phyloP scores from a whole-genome alignment of 495 filamentous ascomycete genomes.

The Neurospora sp. region DNA sequence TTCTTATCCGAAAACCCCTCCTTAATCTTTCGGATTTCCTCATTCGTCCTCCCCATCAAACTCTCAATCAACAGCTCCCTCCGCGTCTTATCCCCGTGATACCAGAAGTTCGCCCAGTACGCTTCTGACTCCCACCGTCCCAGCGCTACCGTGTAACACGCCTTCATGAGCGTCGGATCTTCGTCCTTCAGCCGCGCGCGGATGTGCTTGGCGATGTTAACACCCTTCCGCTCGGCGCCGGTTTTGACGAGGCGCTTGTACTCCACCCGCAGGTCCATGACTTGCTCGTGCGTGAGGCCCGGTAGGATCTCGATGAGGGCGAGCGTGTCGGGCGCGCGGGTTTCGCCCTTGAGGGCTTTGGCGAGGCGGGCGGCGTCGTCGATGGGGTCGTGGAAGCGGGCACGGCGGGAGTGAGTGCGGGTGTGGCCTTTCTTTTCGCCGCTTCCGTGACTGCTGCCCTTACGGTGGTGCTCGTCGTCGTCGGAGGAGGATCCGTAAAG shows the following conservation, averaged over 20 bases:
- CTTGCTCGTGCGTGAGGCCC: constrained; percentile 70
- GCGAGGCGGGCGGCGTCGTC: constrained; percentile 68
- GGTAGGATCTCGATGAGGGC: constrained; percentile 78
- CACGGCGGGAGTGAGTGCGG: constrained; percentile 36
- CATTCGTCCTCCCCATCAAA: constrained; percentile 78
- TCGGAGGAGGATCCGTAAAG: constrained; percentile 18
- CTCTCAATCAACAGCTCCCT: constrained; percentile 87
- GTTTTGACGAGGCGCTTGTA: constrained; percentile 84
- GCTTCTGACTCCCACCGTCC: constrained; percentile 89
- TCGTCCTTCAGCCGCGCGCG: constrained; percentile 64
- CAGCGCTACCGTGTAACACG: constrained; percentile 79
- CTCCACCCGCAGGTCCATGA: constrained; percentile 70
- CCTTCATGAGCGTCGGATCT: constrained; percentile 64
- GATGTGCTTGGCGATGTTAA: constrained; percentile 95
- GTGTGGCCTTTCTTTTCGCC: constrained; percentile 21
- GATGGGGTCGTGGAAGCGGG: constrained; percentile 64
- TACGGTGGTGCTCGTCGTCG: constrained; percentile 22
- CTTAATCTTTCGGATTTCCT: constrained; percentile 84
- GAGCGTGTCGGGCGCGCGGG: constrained; percentile 53
- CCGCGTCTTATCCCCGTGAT: constrained; percentile 75
- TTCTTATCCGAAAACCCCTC: constrained; percentile 87
- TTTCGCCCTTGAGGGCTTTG: constrained; percentile 58
- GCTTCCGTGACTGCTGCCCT: not conserved
- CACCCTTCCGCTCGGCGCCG: constrained; percentile 57
- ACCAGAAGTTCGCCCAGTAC: constrained; percentile 98